Percentiles rank a stretch among this genome's conserved stretches.
Evolutionary conservation across 352 stramenopile genomes (phyloP).

Genomic region (Pythium utonaiense): DNA sequence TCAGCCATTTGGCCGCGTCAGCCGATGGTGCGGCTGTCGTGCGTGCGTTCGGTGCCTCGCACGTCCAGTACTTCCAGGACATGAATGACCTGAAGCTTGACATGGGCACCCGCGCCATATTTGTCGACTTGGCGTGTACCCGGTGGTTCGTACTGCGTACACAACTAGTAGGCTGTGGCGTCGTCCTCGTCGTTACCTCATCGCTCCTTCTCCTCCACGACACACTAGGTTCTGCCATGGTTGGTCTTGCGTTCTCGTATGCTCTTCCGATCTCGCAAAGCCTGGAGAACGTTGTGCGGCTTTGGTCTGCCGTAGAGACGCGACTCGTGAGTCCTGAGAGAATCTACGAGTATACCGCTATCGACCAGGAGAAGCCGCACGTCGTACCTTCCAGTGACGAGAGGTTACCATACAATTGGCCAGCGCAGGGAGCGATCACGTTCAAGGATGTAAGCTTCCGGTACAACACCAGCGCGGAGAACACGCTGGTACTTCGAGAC

Average conservation of each 20-base stretch:
- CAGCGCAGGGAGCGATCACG: slow-evolving; percentile 43
- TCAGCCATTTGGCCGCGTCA: slow-evolving; percentile 49
- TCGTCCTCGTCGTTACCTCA: slow-evolving; percentile 32
- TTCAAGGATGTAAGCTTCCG: slow-evolving; percentile 76
- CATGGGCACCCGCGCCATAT: neutral
- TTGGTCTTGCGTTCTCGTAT: slow-evolving; percentile 87
- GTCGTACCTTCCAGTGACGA: neutral
- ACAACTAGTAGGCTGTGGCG: slow-evolving; percentile 37
- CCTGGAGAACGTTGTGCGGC: slow-evolving; percentile 63
- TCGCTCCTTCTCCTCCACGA: slow-evolving; percentile 31
- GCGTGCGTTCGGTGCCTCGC: slow-evolving; percentile 43
- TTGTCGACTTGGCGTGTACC: neutral
- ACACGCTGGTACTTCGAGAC: slow-evolving; percentile 37
- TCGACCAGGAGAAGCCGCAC: slow-evolving; percentile 21
- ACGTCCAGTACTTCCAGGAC: slow-evolving; percentile 37
- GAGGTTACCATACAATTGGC: slow-evolving; percentile 38
- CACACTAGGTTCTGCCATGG: slow-evolving; percentile 47
- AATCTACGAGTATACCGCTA: slow-evolving; percentile 38
- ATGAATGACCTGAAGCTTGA: slow-evolving; percentile 32
- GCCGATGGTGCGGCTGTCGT: slow-evolving; percentile 40
- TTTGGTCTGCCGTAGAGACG: slow-evolving; percentile 36
- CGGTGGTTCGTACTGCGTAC: slow-evolving; percentile 51
- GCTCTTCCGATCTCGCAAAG: slow-evolving; percentile 72
- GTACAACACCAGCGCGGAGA: slow-evolving; percentile 58
- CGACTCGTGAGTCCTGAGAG: slow-evolving; percentile 55